These are phyloP conservation scores for Trypanosoma lewisi DNA, from an alignment of 208 protist genomes.

Conservation along the genomic window DNA sequence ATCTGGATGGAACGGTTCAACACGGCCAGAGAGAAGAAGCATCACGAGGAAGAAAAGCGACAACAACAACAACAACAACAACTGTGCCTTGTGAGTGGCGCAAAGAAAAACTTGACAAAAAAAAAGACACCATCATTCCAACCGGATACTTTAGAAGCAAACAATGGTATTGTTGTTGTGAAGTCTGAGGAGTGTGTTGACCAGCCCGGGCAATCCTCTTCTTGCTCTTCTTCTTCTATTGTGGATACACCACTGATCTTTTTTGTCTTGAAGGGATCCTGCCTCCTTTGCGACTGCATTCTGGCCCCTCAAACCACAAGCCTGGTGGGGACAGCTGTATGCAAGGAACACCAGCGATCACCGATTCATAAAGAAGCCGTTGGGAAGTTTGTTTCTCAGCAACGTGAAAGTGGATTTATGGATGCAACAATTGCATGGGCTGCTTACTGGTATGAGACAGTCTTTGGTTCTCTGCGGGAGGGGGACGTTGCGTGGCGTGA, in stretches of 20 bases:
- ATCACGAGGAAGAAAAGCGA: not conserved
- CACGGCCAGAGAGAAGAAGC: not conserved
- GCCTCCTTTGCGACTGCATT: constrained; percentile 3
- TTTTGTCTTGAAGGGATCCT: constrained; percentile 10
- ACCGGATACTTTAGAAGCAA: not conserved
- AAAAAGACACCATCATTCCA: not conserved
- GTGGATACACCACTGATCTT: constrained; percentile 2
- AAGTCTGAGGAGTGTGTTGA: not conserved
- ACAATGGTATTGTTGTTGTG: too few relatives aligned
- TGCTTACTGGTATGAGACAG: constrained; percentile 9
- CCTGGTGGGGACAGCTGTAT: constrained; percentile 1
- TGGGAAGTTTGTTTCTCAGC: not conserved
- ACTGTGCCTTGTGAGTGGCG: too few relatives aligned
- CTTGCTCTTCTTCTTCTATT: not conserved
- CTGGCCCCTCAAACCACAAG: not conserved
- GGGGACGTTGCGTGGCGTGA: constrained; percentile 11
- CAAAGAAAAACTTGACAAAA: not conserved
- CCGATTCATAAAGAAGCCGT: not conserved
- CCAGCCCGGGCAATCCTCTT: too few relatives aligned
- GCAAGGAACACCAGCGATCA: constrained; percentile 12
- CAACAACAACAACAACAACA: not conserved
- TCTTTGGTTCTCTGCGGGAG: constrained; percentile 5
- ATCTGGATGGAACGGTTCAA: constrained; percentile 1
- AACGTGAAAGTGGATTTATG: not conserved
- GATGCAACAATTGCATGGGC: constrained; percentile 1